These are phyloP conservation scores for Reticulomyxa filosa DNA, from an alignment of 78 protist species.

Conservation along the genomic window DNA sequence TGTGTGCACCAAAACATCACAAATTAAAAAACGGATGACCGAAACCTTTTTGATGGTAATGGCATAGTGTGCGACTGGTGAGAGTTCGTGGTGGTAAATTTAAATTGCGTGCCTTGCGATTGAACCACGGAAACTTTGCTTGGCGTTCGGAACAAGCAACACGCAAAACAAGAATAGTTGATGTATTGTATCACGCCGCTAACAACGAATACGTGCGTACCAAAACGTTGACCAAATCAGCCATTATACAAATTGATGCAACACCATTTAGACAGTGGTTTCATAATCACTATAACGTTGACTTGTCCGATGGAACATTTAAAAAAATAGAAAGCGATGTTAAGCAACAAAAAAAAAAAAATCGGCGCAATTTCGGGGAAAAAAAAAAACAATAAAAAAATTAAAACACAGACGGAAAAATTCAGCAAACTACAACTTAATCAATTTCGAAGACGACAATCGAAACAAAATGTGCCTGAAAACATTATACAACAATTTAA, in stretches of 20 bases:
- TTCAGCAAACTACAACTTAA: no score
- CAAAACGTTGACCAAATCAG: conserved; percentile 90
- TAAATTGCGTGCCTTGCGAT: conserved; percentile 95
- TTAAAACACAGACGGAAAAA: no score
- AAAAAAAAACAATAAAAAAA: no score
- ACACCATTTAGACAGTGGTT: conserved; percentile 93
- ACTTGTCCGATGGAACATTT: no score
- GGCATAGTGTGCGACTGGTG: conserved; percentile 49
- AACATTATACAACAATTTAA: conserved; percentile 76
- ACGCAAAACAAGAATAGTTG: conserved; percentile 36
- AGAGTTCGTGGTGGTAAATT: conserved; percentile 85
- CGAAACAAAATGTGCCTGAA: no score
- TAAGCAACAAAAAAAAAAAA: neutral
- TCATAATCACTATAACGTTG: conserved; percentile 74
- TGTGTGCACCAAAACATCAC: neutral
- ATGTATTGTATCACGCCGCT: conserved; percentile 94
- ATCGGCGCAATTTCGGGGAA: no score
- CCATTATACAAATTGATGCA: conserved; percentile 78
- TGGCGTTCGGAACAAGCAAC: conserved; percentile 42
- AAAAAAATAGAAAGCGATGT: conserved; percentile 44
- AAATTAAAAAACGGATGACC: neutral
- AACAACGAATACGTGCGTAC: conserved; percentile 97
- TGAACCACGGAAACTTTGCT: conserved; percentile 89
- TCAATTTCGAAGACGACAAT: no score
- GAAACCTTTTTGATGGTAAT: neutral